These are phyloP conservation scores for Chimonanthus salicifolius DNA, from an alignment of 164 flowering plant species.

Conservation along the genomic window DNA sequence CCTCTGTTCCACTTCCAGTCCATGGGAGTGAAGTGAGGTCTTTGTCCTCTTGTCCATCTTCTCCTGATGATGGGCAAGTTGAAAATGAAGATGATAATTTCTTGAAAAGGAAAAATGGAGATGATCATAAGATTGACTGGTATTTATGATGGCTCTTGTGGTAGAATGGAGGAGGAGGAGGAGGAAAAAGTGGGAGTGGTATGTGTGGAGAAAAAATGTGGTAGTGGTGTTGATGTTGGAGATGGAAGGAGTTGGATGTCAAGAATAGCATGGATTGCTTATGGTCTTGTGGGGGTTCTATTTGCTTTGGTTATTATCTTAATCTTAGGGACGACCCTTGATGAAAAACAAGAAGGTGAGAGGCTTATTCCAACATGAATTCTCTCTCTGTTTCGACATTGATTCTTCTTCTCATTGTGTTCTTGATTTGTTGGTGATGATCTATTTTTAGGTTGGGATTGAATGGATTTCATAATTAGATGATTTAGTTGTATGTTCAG, in stretches of 20 bases:
- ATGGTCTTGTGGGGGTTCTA: constrained; percentile 9
- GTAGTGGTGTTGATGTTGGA: background rate
- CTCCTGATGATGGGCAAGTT: background rate
- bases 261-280: constrained; percentile 11
- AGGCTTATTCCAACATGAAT: constrained; percentile 15
- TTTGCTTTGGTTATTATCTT: constrained; percentile 12
- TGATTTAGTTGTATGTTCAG: background rate
- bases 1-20: background rate
- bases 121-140: background rate
- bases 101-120: background rate
- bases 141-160: background rate
- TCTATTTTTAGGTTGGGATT: background rate
- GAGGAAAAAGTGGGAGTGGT: background rate
- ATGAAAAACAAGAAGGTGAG: constrained; percentile 3
- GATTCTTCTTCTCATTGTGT: background rate
- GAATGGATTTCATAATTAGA: background rate
- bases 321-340: constrained; percentile 8
- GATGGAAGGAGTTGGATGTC: constrained; percentile 2
- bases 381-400: background rate
- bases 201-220: background rate
- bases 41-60: background rate
- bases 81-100: background rate
- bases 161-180: background rate
- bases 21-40: constrained; percentile 4
- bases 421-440: background rate